Evolutionary conservation across 164 flowering plant species (phyloP).

Genomic region (Aristolochia contorta): DNA sequence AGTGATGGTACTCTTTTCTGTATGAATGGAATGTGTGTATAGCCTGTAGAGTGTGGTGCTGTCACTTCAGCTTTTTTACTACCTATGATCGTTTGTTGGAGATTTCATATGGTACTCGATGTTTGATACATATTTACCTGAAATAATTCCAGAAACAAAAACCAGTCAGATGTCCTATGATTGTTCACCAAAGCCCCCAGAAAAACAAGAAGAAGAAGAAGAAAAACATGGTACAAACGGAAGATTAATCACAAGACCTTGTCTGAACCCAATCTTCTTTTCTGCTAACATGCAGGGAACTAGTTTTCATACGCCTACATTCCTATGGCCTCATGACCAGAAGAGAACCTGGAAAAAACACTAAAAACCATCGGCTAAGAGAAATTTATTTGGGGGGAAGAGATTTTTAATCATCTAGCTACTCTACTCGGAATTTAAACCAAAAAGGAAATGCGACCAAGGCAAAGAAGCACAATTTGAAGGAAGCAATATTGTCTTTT

Average conservation of each 20-base stretch:
- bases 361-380: neutral
- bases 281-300: slow-evolving; percentile 1
- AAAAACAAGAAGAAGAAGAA: neutral
- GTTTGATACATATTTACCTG: neutral
- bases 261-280: neutral
- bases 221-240: neutral
- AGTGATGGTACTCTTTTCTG: slow-evolving; percentile 11
- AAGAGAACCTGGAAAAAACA: slow-evolving; percentile 45
- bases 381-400: no score
- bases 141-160: neutral
- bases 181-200: neutral
- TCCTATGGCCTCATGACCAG: slow-evolving; percentile 57
- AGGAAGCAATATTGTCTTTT: slow-evolving; percentile 49
- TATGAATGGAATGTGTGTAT: slow-evolving; percentile 8
- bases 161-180: neutral
- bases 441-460: slow-evolving; percentile 49
- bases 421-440: no score
- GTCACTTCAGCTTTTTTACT: slow-evolving; percentile 7
- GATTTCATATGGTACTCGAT: no score
- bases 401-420: no score
- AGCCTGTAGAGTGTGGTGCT: slow-evolving; percentile 7
- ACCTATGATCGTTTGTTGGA: slow-evolving; percentile 5
- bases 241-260: neutral
- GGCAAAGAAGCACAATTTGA: slow-evolving; percentile 76
- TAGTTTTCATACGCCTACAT: slow-evolving; percentile 22